These are phyloP conservation scores for Xylariaceae sp. DNA, from an alignment of 2,329 filamentous ascomycete species.

Conservation along the genomic window DNA sequence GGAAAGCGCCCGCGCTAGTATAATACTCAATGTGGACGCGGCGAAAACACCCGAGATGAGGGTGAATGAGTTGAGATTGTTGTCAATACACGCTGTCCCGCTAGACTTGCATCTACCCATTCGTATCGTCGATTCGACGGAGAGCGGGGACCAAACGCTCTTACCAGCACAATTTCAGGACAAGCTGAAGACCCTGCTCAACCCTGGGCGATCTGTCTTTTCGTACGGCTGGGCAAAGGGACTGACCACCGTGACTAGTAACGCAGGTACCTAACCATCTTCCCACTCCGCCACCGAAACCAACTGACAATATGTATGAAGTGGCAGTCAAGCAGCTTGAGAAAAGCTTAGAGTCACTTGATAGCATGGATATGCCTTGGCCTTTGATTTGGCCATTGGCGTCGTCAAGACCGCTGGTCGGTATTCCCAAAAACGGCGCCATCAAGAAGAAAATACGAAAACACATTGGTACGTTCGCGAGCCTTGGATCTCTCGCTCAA, in stretches of 20 bases:
- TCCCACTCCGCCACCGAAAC: neutral
- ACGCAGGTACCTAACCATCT: conserved; percentile 29
- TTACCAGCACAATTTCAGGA: conserved; percentile 27
- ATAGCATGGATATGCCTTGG: conserved; percentile 20
- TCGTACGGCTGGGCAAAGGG: conserved; percentile 64
- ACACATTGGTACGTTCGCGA: conserved; percentile 24
- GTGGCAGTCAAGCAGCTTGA: conserved; percentile 65
- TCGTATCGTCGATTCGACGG: conserved; percentile 44
- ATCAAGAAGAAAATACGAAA: conserved; percentile 15
- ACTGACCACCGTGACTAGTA: conserved; percentile 66
- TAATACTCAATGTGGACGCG: conserved; percentile 46
- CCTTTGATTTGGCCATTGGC: conserved; percentile 28
- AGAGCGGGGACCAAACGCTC: conserved; percentile 16
- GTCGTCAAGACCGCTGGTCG: conserved; percentile 26
- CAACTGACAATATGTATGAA: conserved; percentile 26
- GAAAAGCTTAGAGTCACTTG: conserved; percentile 23
- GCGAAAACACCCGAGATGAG: conserved; percentile 20
- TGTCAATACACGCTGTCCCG: conserved; percentile 36
- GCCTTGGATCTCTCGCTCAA: too few species aligned
- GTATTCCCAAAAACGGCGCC: conserved; percentile 17
- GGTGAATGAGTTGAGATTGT: conserved; percentile 25
- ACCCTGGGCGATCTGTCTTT: conserved; percentile 63
- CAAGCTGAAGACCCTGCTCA: conserved; percentile 33
- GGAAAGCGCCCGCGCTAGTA: conserved; percentile 53
- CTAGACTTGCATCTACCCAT: conserved; percentile 51